A percentile compares a stretch with the other conserved stretches of the same genome.
These are phyloP conservation scores for Paraleonurus japonicus DNA, from an alignment of 257 asterid genomes.

Conservation along the genomic window DNA sequence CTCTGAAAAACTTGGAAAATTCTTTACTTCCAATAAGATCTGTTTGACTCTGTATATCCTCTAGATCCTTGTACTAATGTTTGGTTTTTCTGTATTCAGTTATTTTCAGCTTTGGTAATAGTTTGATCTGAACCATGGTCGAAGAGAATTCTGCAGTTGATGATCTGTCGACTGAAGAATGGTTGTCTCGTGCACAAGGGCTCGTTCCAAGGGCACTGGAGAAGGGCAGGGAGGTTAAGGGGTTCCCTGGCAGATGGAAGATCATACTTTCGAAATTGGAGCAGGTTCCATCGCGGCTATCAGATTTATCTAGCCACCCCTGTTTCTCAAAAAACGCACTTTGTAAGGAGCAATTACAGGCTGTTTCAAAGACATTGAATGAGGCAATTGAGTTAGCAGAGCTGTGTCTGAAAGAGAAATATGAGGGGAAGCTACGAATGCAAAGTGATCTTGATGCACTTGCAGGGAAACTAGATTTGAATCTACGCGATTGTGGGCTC, in stretches of 20 bases:
- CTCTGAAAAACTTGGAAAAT: not conserved
- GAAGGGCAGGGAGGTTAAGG: conserved; percentile 66
- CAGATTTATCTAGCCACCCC: conserved; percentile 90
- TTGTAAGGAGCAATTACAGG: conserved; percentile 83
- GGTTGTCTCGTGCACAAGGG: conserved; percentile 63
- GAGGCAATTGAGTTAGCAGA: conserved; percentile 62
- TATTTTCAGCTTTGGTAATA: conserved; percentile 34
- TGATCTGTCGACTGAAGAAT: conserved; percentile 64
- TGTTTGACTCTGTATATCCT: conserved; percentile 5
- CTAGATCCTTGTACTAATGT: conserved; percentile 11
- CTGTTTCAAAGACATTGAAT: conserved; percentile 56
- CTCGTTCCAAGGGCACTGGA: conserved; percentile 71
- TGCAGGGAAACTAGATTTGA: conserved; percentile 63
- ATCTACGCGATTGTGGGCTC: conserved; percentile 82
- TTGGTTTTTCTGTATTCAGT: conserved; percentile 29
- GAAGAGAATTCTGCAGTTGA: conserved; percentile 39
- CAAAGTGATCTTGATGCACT: conserved; percentile 86
- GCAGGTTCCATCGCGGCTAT: conserved; percentile 59
- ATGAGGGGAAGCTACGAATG: conserved; percentile 86
- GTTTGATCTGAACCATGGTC: conserved; percentile 52
- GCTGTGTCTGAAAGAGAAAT: conserved; percentile 54
- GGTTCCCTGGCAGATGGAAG: conserved; percentile 80
- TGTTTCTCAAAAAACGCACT: conserved; percentile 81
- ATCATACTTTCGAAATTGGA: conserved; percentile 69
- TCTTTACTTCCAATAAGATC: not conserved